Evolutionary conservation across 257 asterid genomes (phyloP).

Genomic region (Ilex asprella): DNA sequence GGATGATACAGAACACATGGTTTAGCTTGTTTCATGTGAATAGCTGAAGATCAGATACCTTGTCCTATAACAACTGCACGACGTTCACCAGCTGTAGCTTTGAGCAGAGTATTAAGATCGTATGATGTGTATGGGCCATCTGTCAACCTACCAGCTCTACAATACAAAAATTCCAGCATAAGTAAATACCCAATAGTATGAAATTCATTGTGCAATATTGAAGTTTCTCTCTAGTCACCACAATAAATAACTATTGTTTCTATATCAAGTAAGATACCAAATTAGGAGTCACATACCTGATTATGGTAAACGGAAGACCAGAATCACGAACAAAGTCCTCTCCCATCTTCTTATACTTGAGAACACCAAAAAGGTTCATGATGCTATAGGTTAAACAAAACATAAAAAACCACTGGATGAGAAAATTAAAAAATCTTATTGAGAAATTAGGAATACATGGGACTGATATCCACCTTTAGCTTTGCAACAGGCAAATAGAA

Average conservation of each 20-base stretch:
- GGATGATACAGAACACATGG: too few relatives aligned
- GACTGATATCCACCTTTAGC: too few relatives aligned
- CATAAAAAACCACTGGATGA: constrained; percentile 12
- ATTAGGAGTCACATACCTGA: constrained; percentile 38
- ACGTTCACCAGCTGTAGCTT: constrained; percentile 98
- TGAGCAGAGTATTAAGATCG: constrained; percentile 81
- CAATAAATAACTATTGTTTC: background rate
- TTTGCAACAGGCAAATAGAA: too few relatives aligned
- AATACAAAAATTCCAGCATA: background rate
- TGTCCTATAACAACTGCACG: constrained; percentile 86
- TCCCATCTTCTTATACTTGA: constrained; percentile 96
- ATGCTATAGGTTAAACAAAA: constrained; percentile 32
- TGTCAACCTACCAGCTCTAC: constrained; percentile 86
- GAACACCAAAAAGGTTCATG: constrained; percentile 95
- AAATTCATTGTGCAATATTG: background rate
- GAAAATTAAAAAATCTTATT: background rate
- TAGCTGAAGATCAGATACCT: constrained; percentile 38
- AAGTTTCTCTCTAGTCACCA: too few relatives aligned
- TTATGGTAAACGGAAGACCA: constrained; percentile 82
- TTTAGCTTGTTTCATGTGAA: constrained; percentile 1
- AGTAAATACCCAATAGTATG: background rate
- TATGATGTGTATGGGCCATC: constrained; percentile 98
- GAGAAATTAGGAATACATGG: too few relatives aligned
- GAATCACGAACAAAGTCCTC: constrained; percentile 88
- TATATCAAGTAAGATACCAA: background rate